phyloP scores from a whole-genome alignment of 2,329 filamentous ascomycete genomes.

The Aspergillus flavus region DNA sequence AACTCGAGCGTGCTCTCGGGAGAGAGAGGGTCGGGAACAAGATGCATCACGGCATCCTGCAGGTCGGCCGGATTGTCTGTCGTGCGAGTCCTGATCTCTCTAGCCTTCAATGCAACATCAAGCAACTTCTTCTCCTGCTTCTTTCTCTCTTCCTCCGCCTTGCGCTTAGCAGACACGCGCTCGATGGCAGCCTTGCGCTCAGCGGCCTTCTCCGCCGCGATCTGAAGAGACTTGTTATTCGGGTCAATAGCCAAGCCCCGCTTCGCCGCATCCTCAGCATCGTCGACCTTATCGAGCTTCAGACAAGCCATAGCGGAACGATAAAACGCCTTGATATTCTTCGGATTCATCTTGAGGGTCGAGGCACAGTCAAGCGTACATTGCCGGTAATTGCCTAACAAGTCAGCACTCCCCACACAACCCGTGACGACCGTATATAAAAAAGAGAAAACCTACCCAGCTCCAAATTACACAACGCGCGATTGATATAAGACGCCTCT shows the following conservation, averaged over 20 bases:
- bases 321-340: conserved; percentile 89
- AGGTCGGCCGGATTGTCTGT: conserved; percentile 79
- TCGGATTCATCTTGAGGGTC: conserved; percentile 75
- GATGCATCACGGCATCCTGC: conserved; percentile 74
- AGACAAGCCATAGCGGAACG: conserved; percentile 78
- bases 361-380: conserved; percentile 83
- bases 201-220: conserved; percentile 65
- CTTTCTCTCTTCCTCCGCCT: conserved; percentile 47
- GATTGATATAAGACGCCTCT: conserved; percentile 80
- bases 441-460: conserved; percentile 58
- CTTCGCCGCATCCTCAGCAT: conserved; percentile 78
- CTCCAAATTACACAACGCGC: conserved; percentile 86
- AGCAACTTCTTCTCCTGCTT: conserved; percentile 64
- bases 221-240: conserved; percentile 66
- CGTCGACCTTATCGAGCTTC: conserved; percentile 73
- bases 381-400: conserved; percentile 76
- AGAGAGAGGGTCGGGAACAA: conserved; percentile 73
- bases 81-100: conserved; percentile 68
- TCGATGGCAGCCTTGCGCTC: conserved; percentile 60
- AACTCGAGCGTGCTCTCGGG: conserved; percentile 72
- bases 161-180: conserved; percentile 58
- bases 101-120: conserved; percentile 65
- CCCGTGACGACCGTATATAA: not conserved
- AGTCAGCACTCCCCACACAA: conserved; percentile 10
- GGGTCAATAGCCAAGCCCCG: conserved; percentile 74